phyloP scores from a whole-genome alignment of 2,329 filamentous ascomycete genomes.

The Exserohilum turcica region DNA sequence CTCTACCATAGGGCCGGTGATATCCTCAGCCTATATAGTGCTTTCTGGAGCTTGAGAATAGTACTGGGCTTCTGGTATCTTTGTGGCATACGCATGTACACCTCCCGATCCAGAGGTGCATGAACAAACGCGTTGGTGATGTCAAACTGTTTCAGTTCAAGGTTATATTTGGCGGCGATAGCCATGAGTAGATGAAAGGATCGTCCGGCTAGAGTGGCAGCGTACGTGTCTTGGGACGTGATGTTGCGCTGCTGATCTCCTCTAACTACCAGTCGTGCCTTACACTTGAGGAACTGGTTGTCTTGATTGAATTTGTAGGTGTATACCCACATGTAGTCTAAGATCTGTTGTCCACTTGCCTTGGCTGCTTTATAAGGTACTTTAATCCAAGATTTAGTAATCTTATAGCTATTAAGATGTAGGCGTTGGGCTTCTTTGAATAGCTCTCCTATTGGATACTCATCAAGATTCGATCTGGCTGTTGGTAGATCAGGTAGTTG shows the following conservation, averaged over 20 bases:
- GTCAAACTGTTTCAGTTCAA: constrained; percentile 24
- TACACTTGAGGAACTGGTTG: constrained; percentile 13
- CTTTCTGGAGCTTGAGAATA: not conserved
- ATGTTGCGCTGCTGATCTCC: constrained; percentile 19
- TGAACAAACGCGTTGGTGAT: constrained; percentile 28
- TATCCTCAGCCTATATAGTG: not conserved
- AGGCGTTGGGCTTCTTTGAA: not conserved
- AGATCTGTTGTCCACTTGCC: constrained; percentile 1
- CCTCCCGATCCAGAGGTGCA: constrained; percentile 10
- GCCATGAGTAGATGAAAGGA: constrained; percentile 24
- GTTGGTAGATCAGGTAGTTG: not conserved
- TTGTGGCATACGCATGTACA: not conserved
- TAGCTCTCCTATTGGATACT: not conserved
- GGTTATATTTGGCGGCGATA: constrained; percentile 20
- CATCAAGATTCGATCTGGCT: not conserved
- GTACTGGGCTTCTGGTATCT: not conserved
- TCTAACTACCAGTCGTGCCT: constrained; percentile 18
- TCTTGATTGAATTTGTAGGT: constrained; percentile 12
- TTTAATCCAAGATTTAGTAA: not conserved
- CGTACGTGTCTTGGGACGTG: not conserved
- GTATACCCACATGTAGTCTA: constrained; percentile 14
- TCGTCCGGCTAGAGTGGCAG: not conserved
- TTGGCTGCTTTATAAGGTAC: not conserved
- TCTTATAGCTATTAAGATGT: not conserved
- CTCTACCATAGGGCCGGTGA: not conserved